phyloP scores from a whole-genome alignment of 2,329 filamentous ascomycete genomes.

The Aspergillus awamori region DNA sequence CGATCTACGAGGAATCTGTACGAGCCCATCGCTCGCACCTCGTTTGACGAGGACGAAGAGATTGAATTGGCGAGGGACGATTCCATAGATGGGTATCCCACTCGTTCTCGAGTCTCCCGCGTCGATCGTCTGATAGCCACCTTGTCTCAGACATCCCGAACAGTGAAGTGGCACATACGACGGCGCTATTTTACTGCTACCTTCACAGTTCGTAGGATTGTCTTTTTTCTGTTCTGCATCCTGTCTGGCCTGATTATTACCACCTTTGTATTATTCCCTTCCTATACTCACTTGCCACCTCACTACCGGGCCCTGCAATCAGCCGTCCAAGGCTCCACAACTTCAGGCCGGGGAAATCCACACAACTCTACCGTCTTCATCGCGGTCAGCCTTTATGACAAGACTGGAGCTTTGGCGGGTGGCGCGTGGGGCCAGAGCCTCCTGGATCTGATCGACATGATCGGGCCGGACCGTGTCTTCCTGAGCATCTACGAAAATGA shows the following conservation, averaged over 20 bases:
- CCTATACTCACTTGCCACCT: not conserved
- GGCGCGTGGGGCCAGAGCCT: conserved; percentile 67
- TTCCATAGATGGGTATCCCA: too few relatives aligned
- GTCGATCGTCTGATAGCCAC: too few relatives aligned
- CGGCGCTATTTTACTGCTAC: too few relatives aligned
- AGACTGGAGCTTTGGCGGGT: conserved; percentile 59
- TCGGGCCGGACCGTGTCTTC: conserved; percentile 69
- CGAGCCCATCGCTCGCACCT: not conserved
- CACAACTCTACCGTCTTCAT: conserved; percentile 70
- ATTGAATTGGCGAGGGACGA: not conserved
- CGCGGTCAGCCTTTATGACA: conserved; percentile 70
- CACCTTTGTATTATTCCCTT: not conserved
- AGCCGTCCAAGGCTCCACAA: not conserved
- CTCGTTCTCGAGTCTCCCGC: not conserved
- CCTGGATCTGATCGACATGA: conserved; percentile 62
- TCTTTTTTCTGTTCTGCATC: not conserved
- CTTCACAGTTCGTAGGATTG: not conserved
- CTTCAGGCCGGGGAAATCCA: conserved; percentile 51
- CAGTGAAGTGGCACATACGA: too few relatives aligned
- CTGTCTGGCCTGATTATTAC: not conserved
- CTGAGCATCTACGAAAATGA: conserved; percentile 75
- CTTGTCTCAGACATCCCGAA: too few relatives aligned
- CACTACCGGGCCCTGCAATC: not conserved
- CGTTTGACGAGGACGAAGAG: not conserved
- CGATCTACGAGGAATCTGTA: not conserved